Evolutionary conservation across 768 basidiomycete species (phyloP).

Genomic region (Amanita pseudoporphyria): DNA sequence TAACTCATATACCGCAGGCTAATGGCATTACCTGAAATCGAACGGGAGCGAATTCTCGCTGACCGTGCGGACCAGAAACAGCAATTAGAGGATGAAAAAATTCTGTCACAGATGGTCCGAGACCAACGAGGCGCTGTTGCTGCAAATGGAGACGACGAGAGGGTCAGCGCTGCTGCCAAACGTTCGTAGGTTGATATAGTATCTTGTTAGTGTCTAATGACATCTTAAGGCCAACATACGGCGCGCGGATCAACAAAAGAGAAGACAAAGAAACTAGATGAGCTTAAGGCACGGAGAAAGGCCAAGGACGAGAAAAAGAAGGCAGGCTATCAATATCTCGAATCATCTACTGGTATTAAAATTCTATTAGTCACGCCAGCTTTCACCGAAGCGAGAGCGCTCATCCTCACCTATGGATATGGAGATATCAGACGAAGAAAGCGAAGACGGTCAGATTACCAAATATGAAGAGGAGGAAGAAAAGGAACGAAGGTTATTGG

Average conservation of each 20-base stretch:
- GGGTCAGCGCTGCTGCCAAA: slow-evolving; percentile 66
- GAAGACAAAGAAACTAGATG: slow-evolving; percentile 70
- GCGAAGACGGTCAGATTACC: slow-evolving; percentile 73
- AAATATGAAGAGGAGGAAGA: slow-evolving; percentile 70
- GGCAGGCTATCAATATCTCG: slow-evolving; percentile 31
- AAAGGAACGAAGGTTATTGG: slow-evolving; percentile 39
- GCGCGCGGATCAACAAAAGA: slow-evolving; percentile 70
- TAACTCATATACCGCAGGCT: slow-evolving; percentile 39
- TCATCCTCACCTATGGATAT: slow-evolving; percentile 81
- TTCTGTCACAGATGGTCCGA: slow-evolving; percentile 66
- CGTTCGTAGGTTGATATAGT: slow-evolving; percentile 34
- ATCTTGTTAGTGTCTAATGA: slow-evolving; percentile 2
- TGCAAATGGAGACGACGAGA: slow-evolving; percentile 33
- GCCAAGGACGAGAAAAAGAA: slow-evolving; percentile 85
- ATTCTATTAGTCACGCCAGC: slow-evolving; percentile 30
- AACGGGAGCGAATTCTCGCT: slow-evolving; percentile 81
- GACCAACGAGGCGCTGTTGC: slow-evolving; percentile 43
- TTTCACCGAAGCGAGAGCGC: slow-evolving; percentile 59
- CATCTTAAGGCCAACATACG: slow-evolving; percentile 57
- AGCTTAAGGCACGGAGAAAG: slow-evolving; percentile 77
- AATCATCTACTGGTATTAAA: slow-evolving; percentile 8
- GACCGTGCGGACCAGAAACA: slow-evolving; percentile 76
- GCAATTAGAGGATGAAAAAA: slow-evolving; percentile 56
- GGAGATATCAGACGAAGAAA: slow-evolving; percentile 80
- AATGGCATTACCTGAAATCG: slow-evolving; percentile 72